Percentiles rank a stretch among this genome's conserved stretches.
phyloP scores from a whole-genome alignment of 306 rosid species.

The Quercus variabilis region DNA sequence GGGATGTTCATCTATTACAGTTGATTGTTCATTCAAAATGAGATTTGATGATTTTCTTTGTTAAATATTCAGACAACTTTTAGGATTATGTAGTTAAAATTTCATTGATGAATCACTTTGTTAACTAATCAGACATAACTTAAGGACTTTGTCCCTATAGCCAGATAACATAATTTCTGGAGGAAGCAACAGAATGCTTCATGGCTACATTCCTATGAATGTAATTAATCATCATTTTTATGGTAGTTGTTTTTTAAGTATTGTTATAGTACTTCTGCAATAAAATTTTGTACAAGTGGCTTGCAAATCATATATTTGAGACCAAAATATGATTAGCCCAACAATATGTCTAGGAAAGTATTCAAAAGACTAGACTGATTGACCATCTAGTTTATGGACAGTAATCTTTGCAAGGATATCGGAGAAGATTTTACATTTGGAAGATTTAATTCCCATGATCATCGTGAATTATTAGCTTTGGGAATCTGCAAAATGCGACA shows the following conservation, averaged over 20 bases:
- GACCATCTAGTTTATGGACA: not conserved
- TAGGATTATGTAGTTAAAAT: not conserved
- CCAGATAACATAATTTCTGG: not conserved
- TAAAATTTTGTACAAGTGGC: not conserved
- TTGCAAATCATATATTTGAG: not conserved
- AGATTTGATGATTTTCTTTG: not conserved
- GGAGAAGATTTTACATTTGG: not conserved
- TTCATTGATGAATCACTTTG: not conserved
- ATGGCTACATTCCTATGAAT: not conserved
- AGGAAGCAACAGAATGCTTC: not conserved
- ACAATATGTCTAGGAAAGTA: not conserved
- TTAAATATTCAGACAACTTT: not conserved
- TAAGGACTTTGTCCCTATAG: not conserved
- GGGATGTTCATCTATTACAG: not conserved
- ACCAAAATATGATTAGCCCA: not conserved
- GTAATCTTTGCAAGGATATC: not conserved
- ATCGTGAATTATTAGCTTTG: not conserved
- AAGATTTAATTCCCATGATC: not conserved
- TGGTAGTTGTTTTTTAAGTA: no score
- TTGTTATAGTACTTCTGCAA: not conserved
- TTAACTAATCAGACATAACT: not conserved
- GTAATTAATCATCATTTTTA: not conserved
- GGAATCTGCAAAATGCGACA: not conserved
- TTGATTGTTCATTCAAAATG: not conserved
- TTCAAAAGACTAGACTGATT: not conserved